These are phyloP conservation scores for Fonsecaea erecta DNA, from an alignment of 2,329 filamentous ascomycete species.

Conservation along the genomic window DNA sequence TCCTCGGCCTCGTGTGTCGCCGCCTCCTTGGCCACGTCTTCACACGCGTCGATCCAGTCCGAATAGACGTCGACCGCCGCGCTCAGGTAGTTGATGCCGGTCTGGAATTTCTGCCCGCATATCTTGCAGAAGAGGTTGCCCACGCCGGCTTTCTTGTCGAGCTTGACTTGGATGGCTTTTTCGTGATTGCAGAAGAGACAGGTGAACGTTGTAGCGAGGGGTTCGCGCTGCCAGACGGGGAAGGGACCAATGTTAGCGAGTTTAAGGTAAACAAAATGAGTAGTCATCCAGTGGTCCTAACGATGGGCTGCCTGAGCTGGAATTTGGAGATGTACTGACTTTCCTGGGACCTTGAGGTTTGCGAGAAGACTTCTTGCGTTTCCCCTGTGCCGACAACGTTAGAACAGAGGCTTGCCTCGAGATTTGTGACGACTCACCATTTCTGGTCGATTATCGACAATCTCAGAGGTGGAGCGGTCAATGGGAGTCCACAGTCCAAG, in stretches of 20 bases:
- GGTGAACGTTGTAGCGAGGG: constrained; percentile 75
- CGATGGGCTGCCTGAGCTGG: no score
- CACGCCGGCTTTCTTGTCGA: constrained; percentile 90
- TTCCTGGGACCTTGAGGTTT: constrained; percentile 52
- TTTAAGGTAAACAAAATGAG: no score
- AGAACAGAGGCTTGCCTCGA: background rate
- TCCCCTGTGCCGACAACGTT: constrained; percentile 65
- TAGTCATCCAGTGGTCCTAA: no score
- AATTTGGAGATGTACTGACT: constrained; percentile 50
- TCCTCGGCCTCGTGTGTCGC: constrained; percentile 41
- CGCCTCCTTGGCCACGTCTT: constrained; percentile 69
- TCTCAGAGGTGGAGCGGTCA: no score
- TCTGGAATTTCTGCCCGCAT: constrained; percentile 92
- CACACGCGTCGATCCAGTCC: constrained; percentile 97
- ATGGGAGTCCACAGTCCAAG: no score
- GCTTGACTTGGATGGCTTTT: constrained; percentile 84
- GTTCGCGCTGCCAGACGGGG: constrained; percentile 46
- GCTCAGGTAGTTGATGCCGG: constrained; percentile 81
- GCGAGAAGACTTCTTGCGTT: constrained; percentile 84
- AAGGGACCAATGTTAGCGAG: background rate
- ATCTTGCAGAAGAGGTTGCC: constrained; percentile 88
- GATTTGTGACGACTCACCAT: background rate
- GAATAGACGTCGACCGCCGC: constrained; percentile 94
- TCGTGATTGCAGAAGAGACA: constrained; percentile 99
- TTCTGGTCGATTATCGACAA: background rate